Evolutionary conservation across 2,329 filamentous ascomycete genomes (phyloP).

Genomic region (Paraconiothyrium sp.): DNA sequence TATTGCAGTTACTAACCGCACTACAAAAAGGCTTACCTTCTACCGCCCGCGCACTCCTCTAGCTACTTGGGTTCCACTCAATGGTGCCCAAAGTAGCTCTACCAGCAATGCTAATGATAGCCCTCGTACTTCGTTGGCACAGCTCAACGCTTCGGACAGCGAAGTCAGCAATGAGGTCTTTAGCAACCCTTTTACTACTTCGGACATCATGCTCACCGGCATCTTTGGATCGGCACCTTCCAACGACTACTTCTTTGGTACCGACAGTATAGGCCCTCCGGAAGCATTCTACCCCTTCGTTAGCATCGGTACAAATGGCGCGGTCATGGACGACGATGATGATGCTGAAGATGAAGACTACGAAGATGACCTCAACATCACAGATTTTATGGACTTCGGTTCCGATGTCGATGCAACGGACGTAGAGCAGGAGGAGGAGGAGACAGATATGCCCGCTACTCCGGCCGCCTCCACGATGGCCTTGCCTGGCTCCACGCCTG

Average conservation of each 20-base stretch:
- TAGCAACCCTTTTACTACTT: conserved; percentile 52
- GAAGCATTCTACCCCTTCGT: conserved; percentile 80
- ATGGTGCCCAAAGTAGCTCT: conserved; percentile 48
- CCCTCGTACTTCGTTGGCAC: conserved; percentile 47
- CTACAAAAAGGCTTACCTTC: conserved; percentile 54
- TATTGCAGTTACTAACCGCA: conserved; percentile 53
- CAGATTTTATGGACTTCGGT: conserved; percentile 52
- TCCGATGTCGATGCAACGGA: conserved; percentile 47
- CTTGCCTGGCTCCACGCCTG: conserved; percentile 43
- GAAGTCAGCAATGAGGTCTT: conserved; percentile 49
- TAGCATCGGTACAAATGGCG: conserved; percentile 65
- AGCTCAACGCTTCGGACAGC: conserved; percentile 50
- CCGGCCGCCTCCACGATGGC: conserved; percentile 45
- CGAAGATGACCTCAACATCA: conserved; percentile 59
- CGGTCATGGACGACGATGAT: conserved; percentile 64
- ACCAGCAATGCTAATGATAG: conserved; percentile 53
- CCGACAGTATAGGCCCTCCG: conserved; percentile 74
- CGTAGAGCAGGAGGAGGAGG: conserved; percentile 47
- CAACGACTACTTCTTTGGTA: conserved; percentile 59
- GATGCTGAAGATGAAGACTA: conserved; percentile 67
- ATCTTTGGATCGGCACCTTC: conserved; percentile 62
- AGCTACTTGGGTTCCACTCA: conserved; percentile 40
- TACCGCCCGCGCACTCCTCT: conserved; percentile 48
- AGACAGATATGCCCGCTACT: conserved; percentile 48
- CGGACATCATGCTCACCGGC: conserved; percentile 80